Conservation (phyloP, 495 filamentous ascomycete genomes). For the Penicillium fimorum region DNA sequence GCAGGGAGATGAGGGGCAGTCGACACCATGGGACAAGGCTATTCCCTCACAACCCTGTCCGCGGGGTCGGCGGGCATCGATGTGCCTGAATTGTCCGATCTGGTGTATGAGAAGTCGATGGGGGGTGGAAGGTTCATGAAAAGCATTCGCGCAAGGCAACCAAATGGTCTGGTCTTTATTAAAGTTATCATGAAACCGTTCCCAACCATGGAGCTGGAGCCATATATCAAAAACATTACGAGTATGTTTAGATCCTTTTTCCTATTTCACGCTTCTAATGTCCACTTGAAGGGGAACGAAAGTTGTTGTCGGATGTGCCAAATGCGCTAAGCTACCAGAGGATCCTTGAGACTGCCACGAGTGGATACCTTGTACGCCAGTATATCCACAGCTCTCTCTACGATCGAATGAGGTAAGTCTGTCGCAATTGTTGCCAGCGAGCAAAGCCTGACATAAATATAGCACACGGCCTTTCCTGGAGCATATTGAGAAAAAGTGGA, state of each 20-base stretch:
- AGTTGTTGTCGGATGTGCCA: slow-evolving; percentile 73
- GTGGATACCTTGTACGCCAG: slow-evolving; percentile 93
- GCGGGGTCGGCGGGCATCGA: slow-evolving; percentile 91
- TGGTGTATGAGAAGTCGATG: slow-evolving; percentile 89
- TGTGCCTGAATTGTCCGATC: slow-evolving; percentile 82
- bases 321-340: slow-evolving; percentile 91
- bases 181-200: slow-evolving; percentile 94
- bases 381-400: slow-evolving; percentile 96
- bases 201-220: slow-evolving; percentile 68
- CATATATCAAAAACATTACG: slow-evolving; percentile 71
- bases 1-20: slow-evolving; percentile 37
- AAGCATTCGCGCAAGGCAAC: slow-evolving; percentile 84
- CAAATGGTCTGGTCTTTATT: slow-evolving; percentile 85
- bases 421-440: neutral
- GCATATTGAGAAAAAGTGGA: slow-evolving; percentile 98
- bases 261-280: slow-evolving; percentile 1
- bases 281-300: slow-evolving; percentile 65
- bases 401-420: slow-evolving; percentile 75
- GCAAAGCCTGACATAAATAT: slow-evolving; percentile 14
- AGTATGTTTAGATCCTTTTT: slow-evolving; percentile 49
- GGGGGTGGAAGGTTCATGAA: slow-evolving; percentile 97
- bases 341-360: slow-evolving; percentile 82
- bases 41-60: slow-evolving; percentile 85
- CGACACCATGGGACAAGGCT: slow-evolving; percentile 88
- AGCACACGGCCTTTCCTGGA: slow-evolving; percentile 96